phyloP scores from a whole-genome alignment of 164 flowering plant genomes.

The Echeveria elegans region DNA sequence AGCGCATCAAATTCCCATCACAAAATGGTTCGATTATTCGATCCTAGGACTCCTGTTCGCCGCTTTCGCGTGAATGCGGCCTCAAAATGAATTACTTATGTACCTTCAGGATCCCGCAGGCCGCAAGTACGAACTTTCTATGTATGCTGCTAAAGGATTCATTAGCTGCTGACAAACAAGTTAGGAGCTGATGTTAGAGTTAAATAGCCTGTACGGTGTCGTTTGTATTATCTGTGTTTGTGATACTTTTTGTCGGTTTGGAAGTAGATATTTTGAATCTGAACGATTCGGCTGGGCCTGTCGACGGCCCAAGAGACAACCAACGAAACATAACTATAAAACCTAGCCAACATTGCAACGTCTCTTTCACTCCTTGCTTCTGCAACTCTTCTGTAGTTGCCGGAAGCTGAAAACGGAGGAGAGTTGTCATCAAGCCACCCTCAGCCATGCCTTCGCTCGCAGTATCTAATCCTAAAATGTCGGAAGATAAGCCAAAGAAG shows the following conservation, averaged over 20 bases:
- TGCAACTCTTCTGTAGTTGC: neutral
- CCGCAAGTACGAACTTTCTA: no score
- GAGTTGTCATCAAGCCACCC: neutral
- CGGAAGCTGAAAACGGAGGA: neutral
- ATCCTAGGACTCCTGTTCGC: constrained; percentile 11
- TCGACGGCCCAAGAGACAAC: constrained; percentile 1
- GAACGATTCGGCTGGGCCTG: neutral
- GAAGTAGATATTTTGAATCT: neutral
- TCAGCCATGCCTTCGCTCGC: constrained; percentile 24
- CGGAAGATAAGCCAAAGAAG: constrained; percentile 13
- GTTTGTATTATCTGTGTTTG: neutral
- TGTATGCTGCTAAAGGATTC: no score
- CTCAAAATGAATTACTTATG: no score
- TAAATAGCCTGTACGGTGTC: neutral
- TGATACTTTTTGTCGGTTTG: neutral
- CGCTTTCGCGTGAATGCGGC: constrained; percentile 6
- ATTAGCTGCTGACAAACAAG: no score
- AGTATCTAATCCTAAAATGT: constrained; percentile 2
- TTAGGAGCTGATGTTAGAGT: no score
- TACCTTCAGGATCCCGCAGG: no score
- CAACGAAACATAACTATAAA: neutral
- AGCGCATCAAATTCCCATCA: neutral
- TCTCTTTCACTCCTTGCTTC: constrained; percentile 7
- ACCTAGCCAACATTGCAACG: neutral
- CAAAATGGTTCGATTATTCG: constrained; percentile 7